phyloP scores from a whole-genome alignment of 129 eudicot genomes.

The Centrapalus pauciflorus region DNA sequence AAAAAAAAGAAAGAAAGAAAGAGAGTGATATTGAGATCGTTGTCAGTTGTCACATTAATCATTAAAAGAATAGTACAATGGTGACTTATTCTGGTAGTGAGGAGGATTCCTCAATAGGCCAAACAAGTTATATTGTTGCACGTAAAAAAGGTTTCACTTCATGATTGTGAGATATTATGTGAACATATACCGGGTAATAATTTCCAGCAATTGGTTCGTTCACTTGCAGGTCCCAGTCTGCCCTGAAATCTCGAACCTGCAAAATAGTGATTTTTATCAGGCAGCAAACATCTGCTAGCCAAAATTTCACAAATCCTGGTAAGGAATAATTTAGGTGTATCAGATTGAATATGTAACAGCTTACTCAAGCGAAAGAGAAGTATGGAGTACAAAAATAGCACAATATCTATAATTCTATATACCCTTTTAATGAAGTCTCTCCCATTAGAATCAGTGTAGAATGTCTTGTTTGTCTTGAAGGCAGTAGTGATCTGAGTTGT shows the following conservation, averaged over 20 bases:
- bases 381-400: neutral
- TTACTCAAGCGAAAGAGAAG: neutral
- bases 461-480: conserved; percentile 70
- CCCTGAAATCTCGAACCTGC: conserved; percentile 76
- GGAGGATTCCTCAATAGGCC: neutral
- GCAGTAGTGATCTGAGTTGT: conserved; percentile 58
- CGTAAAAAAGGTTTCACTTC: neutral
- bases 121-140: neutral
- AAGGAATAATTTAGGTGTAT: neutral
- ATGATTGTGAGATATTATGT: neutral
- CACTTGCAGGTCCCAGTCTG: conserved; percentile 84
- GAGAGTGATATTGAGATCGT: neutral
- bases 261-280: conserved; percentile 20
- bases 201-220: conserved; percentile 87
- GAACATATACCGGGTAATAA: conserved; percentile 75
- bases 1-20: too few species aligned
- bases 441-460: conserved; percentile 92
- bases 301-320: neutral
- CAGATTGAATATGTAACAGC: neutral
- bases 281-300: conserved; percentile 9
- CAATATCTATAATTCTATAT: conserved; percentile 6
- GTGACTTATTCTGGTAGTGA: neutral
- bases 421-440: conserved; percentile 96
- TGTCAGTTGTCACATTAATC: neutral
- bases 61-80: neutral